Percentiles rank a stretch among this genome's conserved stretches.
These are phyloP conservation scores for Amoebophrya sp. DNA, from an alignment of 169 alveolate species.

Conservation along the genomic window DNA sequence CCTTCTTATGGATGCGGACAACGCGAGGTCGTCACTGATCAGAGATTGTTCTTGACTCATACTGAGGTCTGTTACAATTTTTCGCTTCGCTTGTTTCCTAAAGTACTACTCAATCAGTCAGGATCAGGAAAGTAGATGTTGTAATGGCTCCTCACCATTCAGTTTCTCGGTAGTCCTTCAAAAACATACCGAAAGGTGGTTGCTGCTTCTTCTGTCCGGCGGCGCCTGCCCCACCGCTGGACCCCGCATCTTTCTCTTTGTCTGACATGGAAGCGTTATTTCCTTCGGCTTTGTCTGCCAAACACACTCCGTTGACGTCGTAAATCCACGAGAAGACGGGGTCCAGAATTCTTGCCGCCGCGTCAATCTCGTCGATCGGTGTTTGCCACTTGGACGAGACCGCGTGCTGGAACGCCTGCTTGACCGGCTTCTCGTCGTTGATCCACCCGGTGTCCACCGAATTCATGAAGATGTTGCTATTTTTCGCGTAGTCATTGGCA, in stretches of 20 bases:
- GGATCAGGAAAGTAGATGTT: too few relatives aligned
- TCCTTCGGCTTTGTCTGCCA: not conserved
- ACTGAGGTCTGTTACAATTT: too few relatives aligned
- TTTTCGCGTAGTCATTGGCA: slow-evolving; percentile 53
- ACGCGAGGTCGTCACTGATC: too few relatives aligned
- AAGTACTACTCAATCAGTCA: too few relatives aligned
- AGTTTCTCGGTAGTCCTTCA: not conserved
- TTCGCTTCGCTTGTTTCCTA: too few relatives aligned
- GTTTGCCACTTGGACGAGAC: slow-evolving; percentile 33
- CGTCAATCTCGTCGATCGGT: slow-evolving; percentile 46
- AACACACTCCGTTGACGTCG: not conserved
- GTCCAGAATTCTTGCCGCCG: slow-evolving; percentile 45
- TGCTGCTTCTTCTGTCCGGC: too few relatives aligned
- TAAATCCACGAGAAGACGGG: slow-evolving; percentile 7
- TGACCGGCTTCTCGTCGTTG: slow-evolving; percentile 45
- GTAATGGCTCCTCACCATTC: not conserved
- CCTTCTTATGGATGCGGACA: too few relatives aligned
- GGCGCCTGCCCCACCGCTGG: too few relatives aligned
- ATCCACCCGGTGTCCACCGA: slow-evolving; percentile 49
- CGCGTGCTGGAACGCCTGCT: slow-evolving; percentile 36
- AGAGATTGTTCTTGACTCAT: too few relatives aligned
- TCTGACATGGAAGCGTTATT: too few relatives aligned
- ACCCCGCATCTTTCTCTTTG: too few relatives aligned
- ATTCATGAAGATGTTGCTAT: slow-evolving; percentile 40
- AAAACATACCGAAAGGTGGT: not conserved